Evolutionary conservation across 2,329 filamentous ascomycete species (phyloP), one percentile per base, ranked within the genome.

Genomic region (Beauveria pseudobassiana): DNA sequence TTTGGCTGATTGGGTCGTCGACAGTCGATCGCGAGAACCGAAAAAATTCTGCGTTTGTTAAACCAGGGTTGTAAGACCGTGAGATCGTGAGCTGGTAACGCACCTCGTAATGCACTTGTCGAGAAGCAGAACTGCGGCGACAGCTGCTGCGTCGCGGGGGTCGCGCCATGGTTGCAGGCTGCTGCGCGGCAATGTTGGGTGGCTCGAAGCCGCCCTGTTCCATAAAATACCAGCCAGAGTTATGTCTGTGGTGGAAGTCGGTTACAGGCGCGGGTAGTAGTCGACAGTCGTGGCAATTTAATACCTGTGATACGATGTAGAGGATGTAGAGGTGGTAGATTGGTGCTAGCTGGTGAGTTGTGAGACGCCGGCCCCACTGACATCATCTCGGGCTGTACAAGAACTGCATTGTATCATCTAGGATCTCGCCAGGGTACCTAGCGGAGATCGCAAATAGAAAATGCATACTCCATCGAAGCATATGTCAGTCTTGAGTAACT

Each of bases 1-100:
- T 93, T 71, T 96, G 93, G 1, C 87, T 86, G 70, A 99, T 98
- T 50, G 90, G 91, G 75, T 99, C 95, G 76, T 99, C 95, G 70
- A 97, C 88, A 53, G 89, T 85, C 58, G 85, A 82, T 65, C 95
- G 87, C 10, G 93, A 97, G 66, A 95, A 75, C 45, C 92, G 89
- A 24, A 99, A 83, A 73, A 99, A 99, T 73, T 96, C 95, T 96
- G 52, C 49, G 51, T 40, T 28, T n/a, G 43, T 55, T 28, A 24
- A 26, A 40, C 26, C 4, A 18, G 5, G 46, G 8, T 28, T 20
- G 34, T 38, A 16, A 38, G 34, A 38, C 34, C 34, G 34, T 38
- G 16, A n/a, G 7, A 20, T 16, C 4, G 58, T 22, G 22, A 22
- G 12, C 12, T 24, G 14, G 43, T 24, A 34, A 48, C 51, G 18